A percentile compares a stretch with the other conserved stretches of the same genome.
Evolutionary conservation across 2,329 filamentous ascomycete genomes (phyloP).

Genomic region (Macrophomina pseudophaseolina): DNA sequence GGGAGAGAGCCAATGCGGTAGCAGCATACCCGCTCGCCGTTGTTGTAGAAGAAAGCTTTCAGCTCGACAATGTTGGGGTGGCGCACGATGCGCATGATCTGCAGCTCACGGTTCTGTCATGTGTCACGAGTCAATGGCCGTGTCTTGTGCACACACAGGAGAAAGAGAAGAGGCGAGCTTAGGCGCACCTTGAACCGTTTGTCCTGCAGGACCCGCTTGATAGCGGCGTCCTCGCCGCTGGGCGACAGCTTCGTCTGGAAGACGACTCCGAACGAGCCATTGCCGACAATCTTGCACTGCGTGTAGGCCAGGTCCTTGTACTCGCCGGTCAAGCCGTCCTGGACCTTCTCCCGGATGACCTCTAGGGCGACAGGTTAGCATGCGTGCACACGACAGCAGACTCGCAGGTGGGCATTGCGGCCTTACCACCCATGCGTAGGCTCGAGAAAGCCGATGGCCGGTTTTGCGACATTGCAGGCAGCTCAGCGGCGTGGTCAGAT

Average conservation of each 20-base stretch:
- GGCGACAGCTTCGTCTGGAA: constrained; percentile 99
- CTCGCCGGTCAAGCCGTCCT: constrained; percentile 96
- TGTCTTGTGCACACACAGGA: constrained; percentile 25
- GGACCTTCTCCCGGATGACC: constrained; percentile 97
- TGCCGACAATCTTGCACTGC: constrained; percentile 99
- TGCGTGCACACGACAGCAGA: constrained; percentile 32
- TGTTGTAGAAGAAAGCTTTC: constrained; percentile 99
- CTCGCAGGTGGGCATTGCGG: constrained; percentile 30
- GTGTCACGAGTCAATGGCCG: constrained; percentile 32
- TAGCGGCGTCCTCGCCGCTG: constrained; percentile 97
- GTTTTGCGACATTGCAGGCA: constrained; percentile 79
- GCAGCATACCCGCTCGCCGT: constrained; percentile 90
- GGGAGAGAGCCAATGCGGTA: constrained; percentile 26
- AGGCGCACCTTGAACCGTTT: constrained; percentile 93
- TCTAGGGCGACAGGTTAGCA: constrained; percentile 65
- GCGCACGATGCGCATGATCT: constrained; percentile 99
- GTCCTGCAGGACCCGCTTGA: constrained; percentile 98
- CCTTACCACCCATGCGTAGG: constrained; percentile 97
- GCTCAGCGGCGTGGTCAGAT: constrained; percentile 31
- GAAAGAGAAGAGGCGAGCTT: constrained; percentile 25
- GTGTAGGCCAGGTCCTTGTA: constrained; percentile 97
- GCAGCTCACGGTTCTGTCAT: constrained; percentile 89
- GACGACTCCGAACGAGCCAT: constrained; percentile 97
- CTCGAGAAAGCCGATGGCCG: constrained; percentile 86
- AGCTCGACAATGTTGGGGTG: constrained; percentile 99